Conservation (phyloP, 305 asterid genomes). For the Ilex paraguariensis region DNA sequence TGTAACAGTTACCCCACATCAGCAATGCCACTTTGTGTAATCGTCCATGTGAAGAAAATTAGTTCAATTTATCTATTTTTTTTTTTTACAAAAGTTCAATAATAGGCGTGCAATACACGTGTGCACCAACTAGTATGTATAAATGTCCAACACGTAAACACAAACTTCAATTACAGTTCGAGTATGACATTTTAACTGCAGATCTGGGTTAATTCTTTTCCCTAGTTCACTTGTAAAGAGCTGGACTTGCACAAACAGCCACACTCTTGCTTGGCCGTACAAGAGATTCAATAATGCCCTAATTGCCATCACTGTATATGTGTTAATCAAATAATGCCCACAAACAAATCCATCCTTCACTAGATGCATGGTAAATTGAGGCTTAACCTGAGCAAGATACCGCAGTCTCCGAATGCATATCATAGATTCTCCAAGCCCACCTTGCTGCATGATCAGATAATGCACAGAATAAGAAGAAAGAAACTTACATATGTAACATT, state of each 20-base stretch:
- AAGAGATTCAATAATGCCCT: background rate
- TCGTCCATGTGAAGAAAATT: too few species aligned
- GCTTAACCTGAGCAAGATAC: constrained; percentile 72
- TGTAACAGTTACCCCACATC: too few species aligned
- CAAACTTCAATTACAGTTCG: too few species aligned
- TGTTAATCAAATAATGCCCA: background rate
- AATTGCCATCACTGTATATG: background rate
- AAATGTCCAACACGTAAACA: too few species aligned
- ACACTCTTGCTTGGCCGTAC: background rate
- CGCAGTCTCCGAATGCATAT: constrained; percentile 69
- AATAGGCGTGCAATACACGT: too few species aligned
- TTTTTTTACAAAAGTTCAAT: too few species aligned
- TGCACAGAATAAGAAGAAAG: constrained; percentile 18
- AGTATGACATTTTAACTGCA: too few species aligned
- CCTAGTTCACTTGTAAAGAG: background rate
- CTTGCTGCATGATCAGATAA: constrained; percentile 49
- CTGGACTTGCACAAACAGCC: background rate
- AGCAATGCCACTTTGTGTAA: too few species aligned
- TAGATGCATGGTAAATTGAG: constrained; percentile 6
- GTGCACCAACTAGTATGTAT: too few species aligned
- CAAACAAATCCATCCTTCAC: too few species aligned
- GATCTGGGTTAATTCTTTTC: background rate
- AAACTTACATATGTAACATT: constrained; percentile 2
- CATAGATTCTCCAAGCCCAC: constrained; percentile 63
- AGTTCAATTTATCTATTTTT: too few species aligned